Evolutionary conservation across 768 basidiomycete genomes (phyloP), one percentile per base, ranked within the genome.

Genomic region (Tubosaeta sp.): DNA sequence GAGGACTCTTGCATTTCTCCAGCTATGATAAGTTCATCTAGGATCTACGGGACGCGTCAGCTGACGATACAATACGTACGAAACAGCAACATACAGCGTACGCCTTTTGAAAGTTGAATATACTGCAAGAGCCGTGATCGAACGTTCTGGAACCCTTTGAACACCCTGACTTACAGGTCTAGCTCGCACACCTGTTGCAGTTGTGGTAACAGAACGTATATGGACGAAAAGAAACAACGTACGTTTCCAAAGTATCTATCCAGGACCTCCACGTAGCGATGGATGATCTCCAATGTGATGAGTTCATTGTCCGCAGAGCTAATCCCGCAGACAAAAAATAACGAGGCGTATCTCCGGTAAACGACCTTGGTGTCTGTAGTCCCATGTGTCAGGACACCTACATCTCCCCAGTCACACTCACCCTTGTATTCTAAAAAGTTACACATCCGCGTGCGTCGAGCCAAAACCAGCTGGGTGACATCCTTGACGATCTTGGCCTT

Each of bases 381-480:
- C 25, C 18, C 25, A n/a, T 34, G n/a, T 38, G 11, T 35, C 14
- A 36, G 39, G n/a, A 38, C 38, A 34, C 29, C 38, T 29, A 38
- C 19, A 5, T 13, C 25, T 69, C 70, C 36, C 36, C 35, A n/a
- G 25, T 14, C 27, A 13, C 21, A 21, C 80, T 58, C 52, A 87
- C 94, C 94, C 74, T 94, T 96, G 76, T 96, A 96, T 67, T 98
- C 95, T 35, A 97, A 70, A 62, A 98, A 87, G 71, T 97, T 98
- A 66, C 93, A 96, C 91, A 93, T 94, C 49, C 87, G 78, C 44
- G 89, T 90, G 52, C 89, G 78, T 45, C 95, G 80, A 46, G 86
- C 89, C 40, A 95, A 76, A 27, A 97, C 93, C 31, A 96, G 79
- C 69, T 94, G 91, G 1, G 93, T 94, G 27, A 97, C 88, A 64